Percentiles rank a stretch among this genome's conserved stretches.
Evolutionary conservation across 495 filamentous ascomycete species (phyloP).

Genomic region (Xylona heveae): DNA sequence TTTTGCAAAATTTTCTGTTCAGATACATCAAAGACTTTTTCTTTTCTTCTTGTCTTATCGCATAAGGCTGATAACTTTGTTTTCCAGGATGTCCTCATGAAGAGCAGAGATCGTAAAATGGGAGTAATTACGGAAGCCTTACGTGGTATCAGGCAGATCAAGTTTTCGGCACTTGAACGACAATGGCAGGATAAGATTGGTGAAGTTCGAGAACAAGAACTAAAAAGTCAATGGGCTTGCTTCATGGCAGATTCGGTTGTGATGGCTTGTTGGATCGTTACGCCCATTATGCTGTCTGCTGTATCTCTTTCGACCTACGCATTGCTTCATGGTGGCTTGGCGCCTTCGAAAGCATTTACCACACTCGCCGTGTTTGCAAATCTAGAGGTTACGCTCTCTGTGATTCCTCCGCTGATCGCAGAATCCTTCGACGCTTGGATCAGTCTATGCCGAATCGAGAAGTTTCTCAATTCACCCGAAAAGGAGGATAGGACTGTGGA

Average conservation of each 20-base stretch:
- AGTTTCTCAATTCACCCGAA: constrained; percentile 47
- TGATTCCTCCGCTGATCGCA: constrained; percentile 18
- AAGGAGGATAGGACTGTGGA: constrained; percentile 32
- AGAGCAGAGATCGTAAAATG: constrained; percentile 56
- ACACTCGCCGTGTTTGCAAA: constrained; percentile 51
- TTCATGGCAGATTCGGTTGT: constrained; percentile 38
- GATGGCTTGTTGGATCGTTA: constrained; percentile 47
- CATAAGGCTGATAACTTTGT: too few relatives aligned
- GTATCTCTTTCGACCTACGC: constrained; percentile 51
- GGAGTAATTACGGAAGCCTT: constrained; percentile 60
- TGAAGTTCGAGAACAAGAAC: constrained; percentile 41
- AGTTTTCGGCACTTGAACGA: constrained; percentile 63
- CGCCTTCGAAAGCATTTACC: constrained; percentile 64
- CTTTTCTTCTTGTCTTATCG: too few relatives aligned
- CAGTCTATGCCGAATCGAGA: constrained; percentile 50
- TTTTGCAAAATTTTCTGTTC: too few relatives aligned
- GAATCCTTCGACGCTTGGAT: constrained; percentile 41
- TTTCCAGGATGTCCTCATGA: constrained; percentile 43
- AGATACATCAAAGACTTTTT: too few relatives aligned
- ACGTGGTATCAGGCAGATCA: constrained; percentile 71
- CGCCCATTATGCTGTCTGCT: constrained; percentile 53
- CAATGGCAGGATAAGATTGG: constrained; percentile 61
- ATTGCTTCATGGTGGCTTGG: constrained; percentile 32
- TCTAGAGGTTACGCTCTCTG: constrained; percentile 46
- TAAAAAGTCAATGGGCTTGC: constrained; percentile 38